Percentiles rank a stretch among this genome's conserved stretches.
These are phyloP conservation scores for Hemisphaericaspora xylanilytica DNA, from an alignment of 1,139 yeast genomes.

Conservation along the genomic window DNA sequence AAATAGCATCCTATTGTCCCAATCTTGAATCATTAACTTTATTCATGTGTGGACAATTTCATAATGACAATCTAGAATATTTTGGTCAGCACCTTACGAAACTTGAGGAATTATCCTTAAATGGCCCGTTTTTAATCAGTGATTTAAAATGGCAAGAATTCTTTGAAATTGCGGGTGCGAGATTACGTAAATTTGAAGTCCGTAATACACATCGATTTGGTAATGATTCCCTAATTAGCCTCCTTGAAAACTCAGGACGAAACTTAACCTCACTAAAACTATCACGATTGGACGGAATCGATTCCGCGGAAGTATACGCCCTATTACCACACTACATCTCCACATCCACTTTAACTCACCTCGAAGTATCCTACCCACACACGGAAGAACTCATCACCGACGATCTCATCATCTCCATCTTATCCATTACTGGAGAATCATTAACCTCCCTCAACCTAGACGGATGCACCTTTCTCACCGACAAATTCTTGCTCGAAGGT, in stretches of 20 bases:
- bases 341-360: slow-evolving; percentile 43
- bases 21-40: slow-evolving; percentile 62
- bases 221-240: slow-evolving; percentile 58
- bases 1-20: slow-evolving; percentile 80
- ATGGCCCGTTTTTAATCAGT: slow-evolving; percentile 86
- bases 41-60: slow-evolving; percentile 91
- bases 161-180: slow-evolving; percentile 40
- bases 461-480: slow-evolving; percentile 74
- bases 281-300: slow-evolving; percentile 71
- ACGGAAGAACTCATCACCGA: slow-evolving; percentile 68
- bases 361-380: slow-evolving; percentile 71
- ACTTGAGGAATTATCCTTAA: slow-evolving; percentile 55
- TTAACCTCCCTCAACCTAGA: slow-evolving; percentile 59
- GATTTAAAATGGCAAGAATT: slow-evolving; percentile 73
- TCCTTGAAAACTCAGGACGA: slow-evolving; percentile 63
- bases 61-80: slow-evolving; percentile 69
- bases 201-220: slow-evolving; percentile 82
- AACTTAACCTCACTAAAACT: slow-evolving; percentile 49
- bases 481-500: slow-evolving; percentile 57
- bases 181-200: slow-evolving; percentile 50
- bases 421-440: slow-evolving; percentile 62
- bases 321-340: slow-evolving; percentile 61
- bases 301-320: slow-evolving; percentile 55
- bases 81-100: slow-evolving; percentile 56
- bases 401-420: slow-evolving; percentile 61